Conservation (phyloP, 1,139 yeast genomes). For the Yamadazyma pseudoaaseri region DNA sequence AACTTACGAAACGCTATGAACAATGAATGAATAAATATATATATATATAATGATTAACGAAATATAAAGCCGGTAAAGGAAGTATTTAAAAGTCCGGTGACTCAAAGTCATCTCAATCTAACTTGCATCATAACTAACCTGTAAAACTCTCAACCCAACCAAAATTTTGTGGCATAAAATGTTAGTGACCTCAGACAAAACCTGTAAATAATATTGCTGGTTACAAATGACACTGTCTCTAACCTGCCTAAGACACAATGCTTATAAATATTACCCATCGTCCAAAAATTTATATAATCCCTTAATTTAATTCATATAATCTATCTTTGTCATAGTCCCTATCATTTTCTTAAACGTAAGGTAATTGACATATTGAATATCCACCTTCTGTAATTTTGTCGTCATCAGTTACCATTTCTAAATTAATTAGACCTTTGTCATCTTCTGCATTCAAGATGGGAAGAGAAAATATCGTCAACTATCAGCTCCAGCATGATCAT, state of each 20-base stretch:
- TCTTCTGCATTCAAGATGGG: conserved; percentile 29
- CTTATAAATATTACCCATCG: conserved; percentile 1
- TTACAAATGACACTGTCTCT: conserved; percentile 3
- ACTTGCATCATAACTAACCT: not conserved
- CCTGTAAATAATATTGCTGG: conserved; percentile 1
- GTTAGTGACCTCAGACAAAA: conserved; percentile 3
- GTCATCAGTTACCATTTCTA: conserved; percentile 1
- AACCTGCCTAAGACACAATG: not conserved
- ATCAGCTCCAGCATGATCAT: conserved; percentile 42
- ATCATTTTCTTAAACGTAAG: not conserved
- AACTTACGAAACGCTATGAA: too few relatives aligned
- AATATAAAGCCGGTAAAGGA: not conserved
- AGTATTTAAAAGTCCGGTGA: not conserved
- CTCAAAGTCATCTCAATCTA: not conserved
- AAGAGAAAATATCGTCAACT: conserved; percentile 43
- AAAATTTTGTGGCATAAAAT: not conserved
- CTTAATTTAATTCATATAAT: not conserved
- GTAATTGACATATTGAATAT: too few relatives aligned
- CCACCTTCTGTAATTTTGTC: too few relatives aligned
- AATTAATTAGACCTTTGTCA: conserved; percentile 4
- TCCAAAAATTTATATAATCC: not conserved
- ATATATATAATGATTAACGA: not conserved
- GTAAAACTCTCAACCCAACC: not conserved
- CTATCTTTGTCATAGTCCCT: not conserved
- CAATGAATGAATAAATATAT: not conserved